Evolutionary conservation across 1,139 yeast genomes (phyloP).

Genomic region (Oligophagozyma castellii): DNA sequence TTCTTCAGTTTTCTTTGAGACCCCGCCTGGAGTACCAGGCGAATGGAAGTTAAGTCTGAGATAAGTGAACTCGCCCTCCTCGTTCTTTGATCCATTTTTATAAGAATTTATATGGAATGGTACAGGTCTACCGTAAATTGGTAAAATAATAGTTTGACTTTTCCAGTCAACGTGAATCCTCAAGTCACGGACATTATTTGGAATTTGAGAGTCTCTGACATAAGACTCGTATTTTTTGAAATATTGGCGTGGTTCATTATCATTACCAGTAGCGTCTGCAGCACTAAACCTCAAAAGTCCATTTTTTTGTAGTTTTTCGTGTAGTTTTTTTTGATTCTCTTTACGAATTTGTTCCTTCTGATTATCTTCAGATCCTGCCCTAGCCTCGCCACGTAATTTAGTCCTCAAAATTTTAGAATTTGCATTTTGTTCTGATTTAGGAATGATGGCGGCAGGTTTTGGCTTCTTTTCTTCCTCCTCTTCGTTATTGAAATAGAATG

Average conservation of each 20-base stretch:
- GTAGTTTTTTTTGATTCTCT: slow-evolving; percentile 70
- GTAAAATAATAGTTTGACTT: slow-evolving; percentile 78
- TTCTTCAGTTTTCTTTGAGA: slow-evolving; percentile 55
- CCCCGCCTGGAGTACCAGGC: slow-evolving; percentile 75
- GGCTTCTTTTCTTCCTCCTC: slow-evolving; percentile 26
- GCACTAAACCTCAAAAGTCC: slow-evolving; percentile 69
- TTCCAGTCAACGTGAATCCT: slow-evolving; percentile 79
- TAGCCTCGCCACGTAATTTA: slow-evolving; percentile 66
- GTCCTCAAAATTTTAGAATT: slow-evolving; percentile 54
- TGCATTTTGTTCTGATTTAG: slow-evolving; percentile 16
- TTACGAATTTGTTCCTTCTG: slow-evolving; percentile 66
- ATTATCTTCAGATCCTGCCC: slow-evolving; percentile 54
- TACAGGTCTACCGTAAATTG: slow-evolving; percentile 92
- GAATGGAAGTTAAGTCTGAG: slow-evolving; percentile 84
- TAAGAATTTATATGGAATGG: slow-evolving; percentile 93
- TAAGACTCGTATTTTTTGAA: slow-evolving; percentile 91
- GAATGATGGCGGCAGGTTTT: slow-evolving; percentile 7
- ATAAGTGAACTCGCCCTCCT: slow-evolving; percentile 91
- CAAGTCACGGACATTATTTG: slow-evolving; percentile 67
- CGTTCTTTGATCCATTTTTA: slow-evolving; percentile 89
- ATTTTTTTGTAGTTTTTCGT: slow-evolving; percentile 73
- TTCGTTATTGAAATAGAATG: slow-evolving; percentile 77
- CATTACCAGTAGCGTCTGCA: slow-evolving; percentile 54
- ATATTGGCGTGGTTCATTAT: slow-evolving; percentile 50
- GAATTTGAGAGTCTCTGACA: slow-evolving; percentile 84